Evolutionary conservation across 306 rosid genomes (phyloP).

Genomic region (Sphenostylis stenocarpa): DNA sequence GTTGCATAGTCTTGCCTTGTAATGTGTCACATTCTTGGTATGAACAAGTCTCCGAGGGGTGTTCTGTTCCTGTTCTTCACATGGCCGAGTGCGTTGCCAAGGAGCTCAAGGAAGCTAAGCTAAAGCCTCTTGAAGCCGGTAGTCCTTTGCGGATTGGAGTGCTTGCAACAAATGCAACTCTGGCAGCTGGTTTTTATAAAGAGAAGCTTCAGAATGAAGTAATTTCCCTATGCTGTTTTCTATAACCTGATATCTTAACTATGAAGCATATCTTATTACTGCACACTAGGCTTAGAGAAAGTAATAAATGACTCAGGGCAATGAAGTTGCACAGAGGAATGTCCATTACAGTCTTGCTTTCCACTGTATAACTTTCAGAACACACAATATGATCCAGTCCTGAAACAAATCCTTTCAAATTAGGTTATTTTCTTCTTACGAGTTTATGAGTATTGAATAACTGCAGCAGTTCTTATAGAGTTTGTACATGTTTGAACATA

Average conservation of each 20-base stretch:
- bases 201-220: constrained; percentile 83
- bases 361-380: not conserved
- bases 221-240: constrained; percentile 16
- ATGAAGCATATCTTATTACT: constrained; percentile 19
- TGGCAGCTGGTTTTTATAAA: constrained; percentile 72
- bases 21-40: constrained; percentile 81
- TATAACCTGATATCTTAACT: not conserved
- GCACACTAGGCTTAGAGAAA: not conserved
- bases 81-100: constrained; percentile 75
- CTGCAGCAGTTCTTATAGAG: not conserved
- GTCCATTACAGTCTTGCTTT: not conserved
- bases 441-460: constrained; percentile 8
- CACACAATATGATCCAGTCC: not conserved
- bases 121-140: constrained; percentile 85
- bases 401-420: not conserved
- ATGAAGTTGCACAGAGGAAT: not conserved
- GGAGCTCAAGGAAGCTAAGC: constrained; percentile 86
- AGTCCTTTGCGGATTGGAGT: constrained; percentile 73
- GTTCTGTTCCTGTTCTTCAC: constrained; percentile 72
- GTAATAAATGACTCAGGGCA: not conserved
- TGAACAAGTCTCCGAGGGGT: constrained; percentile 63
- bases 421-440: not conserved
- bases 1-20: constrained; percentile 87
- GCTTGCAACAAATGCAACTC: constrained; percentile 63
- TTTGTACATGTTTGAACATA: not conserved